These are phyloP conservation scores for Plasmodium blacklocki DNA, from an alignment of 169 alveolate species.

Conservation along the genomic window DNA sequence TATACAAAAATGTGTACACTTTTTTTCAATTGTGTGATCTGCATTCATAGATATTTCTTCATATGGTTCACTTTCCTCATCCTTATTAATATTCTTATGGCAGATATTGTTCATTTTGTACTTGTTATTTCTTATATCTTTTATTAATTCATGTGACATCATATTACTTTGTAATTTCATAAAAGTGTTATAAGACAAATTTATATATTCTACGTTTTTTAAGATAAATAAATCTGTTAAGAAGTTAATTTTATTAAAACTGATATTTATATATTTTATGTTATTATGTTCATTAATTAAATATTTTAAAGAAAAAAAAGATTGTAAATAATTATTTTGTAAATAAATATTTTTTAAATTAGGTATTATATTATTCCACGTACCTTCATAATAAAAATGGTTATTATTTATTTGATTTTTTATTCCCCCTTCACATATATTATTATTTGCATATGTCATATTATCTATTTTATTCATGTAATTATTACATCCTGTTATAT, in stretches of 20 bases:
- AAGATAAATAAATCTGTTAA: slow-evolving; percentile 12
- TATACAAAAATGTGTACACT: no score
- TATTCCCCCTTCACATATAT: neutral
- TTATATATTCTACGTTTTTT: slow-evolving; percentile 19
- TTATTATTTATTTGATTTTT: neutral
- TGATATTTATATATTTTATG: slow-evolving; percentile 19
- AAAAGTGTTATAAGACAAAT: slow-evolving; percentile 28
- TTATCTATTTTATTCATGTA: neutral
- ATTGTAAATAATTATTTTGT: slow-evolving; percentile 24
- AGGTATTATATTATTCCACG: slow-evolving; percentile 3
- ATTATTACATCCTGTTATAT: neutral
- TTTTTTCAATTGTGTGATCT: neutral
- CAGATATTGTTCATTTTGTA: neutral
- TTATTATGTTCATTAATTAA: slow-evolving; percentile 27
- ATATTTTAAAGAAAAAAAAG: slow-evolving; percentile 21
- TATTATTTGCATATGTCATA: neutral
- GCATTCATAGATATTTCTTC: neutral
- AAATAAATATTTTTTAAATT: slow-evolving; percentile 36
- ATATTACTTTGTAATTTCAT: slow-evolving; percentile 2
- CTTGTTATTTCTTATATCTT: neutral
- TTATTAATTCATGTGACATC: neutral
- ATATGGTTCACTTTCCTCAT: neutral
- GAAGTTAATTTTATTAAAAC: slow-evolving; percentile 22
- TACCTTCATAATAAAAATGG: slow-evolving; percentile 4
- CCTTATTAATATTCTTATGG: neutral